These are phyloP conservation scores for Chalciporus piperatus DNA, from an alignment of 768 basidiomycete genomes.

Conservation along the genomic window DNA sequence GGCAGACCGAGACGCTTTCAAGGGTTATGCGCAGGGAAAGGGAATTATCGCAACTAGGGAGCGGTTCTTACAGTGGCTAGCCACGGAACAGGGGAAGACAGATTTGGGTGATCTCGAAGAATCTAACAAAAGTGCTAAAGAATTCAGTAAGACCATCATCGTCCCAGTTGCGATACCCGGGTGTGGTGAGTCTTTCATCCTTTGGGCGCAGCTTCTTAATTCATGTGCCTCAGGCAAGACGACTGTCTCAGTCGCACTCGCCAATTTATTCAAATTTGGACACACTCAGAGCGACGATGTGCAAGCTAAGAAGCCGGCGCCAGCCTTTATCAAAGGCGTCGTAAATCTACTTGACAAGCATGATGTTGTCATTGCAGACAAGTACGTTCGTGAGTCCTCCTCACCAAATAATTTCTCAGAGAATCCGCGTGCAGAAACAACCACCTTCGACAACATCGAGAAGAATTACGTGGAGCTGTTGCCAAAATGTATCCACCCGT, in stretches of 20 bases:
- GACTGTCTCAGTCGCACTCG: constrained; percentile 74
- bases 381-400: constrained; percentile 45
- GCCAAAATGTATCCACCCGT: constrained; percentile 47
- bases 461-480: constrained; percentile 57
- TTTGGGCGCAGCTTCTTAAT: neutral
- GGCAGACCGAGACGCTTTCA: constrained; percentile 56
- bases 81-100: constrained; percentile 44
- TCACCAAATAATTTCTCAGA: neutral
- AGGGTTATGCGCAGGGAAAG: constrained; percentile 60
- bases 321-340: constrained; percentile 73
- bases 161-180: constrained; percentile 93
- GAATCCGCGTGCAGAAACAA: constrained; percentile 64
- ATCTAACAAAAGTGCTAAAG: constrained; percentile 15
- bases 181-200: constrained; percentile 58
- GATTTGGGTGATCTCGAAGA: constrained; percentile 29
- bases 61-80: constrained; percentile 68
- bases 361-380: constrained; percentile 89
- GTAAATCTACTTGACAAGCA: constrained; percentile 52
- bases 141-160: constrained; percentile 74
- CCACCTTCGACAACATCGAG: constrained; percentile 79
- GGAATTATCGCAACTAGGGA: constrained; percentile 87
- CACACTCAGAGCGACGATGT: constrained; percentile 96
- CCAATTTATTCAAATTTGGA: constrained; percentile 77
- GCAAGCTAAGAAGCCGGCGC: constrained; percentile 66
- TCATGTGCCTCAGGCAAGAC: constrained; percentile 69